Evolutionary conservation across 768 basidiomycete species (phyloP).

Genomic region (Hirschioporus abietinus): DNA sequence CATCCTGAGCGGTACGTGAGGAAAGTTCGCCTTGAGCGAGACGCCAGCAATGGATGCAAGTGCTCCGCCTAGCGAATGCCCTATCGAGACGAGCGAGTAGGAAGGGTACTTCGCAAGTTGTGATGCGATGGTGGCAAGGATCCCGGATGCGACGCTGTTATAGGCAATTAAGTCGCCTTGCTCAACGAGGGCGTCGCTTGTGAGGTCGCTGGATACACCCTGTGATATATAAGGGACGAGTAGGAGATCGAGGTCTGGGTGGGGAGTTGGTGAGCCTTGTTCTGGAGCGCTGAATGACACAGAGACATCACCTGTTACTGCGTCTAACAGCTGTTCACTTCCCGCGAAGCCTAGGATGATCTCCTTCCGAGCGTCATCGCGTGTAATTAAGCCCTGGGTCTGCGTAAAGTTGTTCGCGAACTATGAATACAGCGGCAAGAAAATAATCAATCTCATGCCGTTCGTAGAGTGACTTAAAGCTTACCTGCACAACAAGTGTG

Average conservation of each 20-base stretch:
- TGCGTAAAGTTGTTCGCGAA: constrained; percentile 38
- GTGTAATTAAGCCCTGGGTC: constrained; percentile 45
- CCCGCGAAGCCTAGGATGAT: constrained; percentile 33
- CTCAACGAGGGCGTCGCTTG: constrained; percentile 14
- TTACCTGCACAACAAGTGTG: constrained; percentile 34
- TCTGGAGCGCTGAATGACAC: not conserved
- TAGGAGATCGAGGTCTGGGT: constrained; percentile 25
- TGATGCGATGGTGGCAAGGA: constrained; percentile 24
- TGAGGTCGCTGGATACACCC: constrained; percentile 16
- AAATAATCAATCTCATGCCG: no score
- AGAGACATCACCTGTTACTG: constrained; percentile 20
- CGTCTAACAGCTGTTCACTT: constrained; percentile 21
- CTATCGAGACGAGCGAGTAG: constrained; percentile 29
- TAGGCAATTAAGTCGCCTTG: constrained; percentile 24
- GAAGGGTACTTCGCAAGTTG: constrained; percentile 28
- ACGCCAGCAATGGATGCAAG: constrained; percentile 34
- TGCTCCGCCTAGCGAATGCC: constrained; percentile 40
- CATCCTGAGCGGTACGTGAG: constrained; percentile 11
- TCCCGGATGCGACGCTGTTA: constrained; percentile 24
- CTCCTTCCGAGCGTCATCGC: constrained; percentile 40
- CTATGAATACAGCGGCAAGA: constrained; percentile 20
- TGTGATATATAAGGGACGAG: constrained; percentile 23
- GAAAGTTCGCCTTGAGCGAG: constrained; percentile 26
- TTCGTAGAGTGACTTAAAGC: constrained; percentile 3
- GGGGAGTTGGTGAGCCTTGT: not conserved